Evolutionary conservation across 495 filamentous ascomycete genomes (phyloP).

Genomic region (Xylaria telfairii): DNA sequence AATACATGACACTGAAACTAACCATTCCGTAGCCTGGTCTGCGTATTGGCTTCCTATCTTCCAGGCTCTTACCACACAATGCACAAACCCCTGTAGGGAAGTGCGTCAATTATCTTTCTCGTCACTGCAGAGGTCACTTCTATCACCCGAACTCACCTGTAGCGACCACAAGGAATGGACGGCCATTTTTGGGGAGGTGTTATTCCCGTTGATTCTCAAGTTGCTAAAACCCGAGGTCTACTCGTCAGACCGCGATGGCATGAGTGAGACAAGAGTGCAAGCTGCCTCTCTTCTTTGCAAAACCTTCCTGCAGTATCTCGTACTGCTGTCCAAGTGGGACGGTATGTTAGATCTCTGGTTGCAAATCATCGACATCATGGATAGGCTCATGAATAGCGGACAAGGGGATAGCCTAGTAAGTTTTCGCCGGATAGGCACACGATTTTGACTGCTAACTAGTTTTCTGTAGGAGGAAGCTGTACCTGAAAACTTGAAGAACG

Average conservation of each 20-base stretch:
- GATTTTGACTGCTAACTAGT: constrained; percentile 28
- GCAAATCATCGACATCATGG: constrained; percentile 91
- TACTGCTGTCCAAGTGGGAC: constrained; percentile 80
- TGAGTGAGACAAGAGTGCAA: constrained; percentile 94
- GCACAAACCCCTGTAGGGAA: constrained; percentile 93
- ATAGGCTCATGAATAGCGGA: constrained; percentile 94
- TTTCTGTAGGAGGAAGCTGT: constrained; percentile 85
- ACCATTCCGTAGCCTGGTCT: constrained; percentile 76
- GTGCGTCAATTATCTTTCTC: constrained; percentile 87
- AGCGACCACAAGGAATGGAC: constrained; percentile 88
- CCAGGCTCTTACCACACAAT: constrained; percentile 83
- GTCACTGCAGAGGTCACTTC: constrained; percentile 83
- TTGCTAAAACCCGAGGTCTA: constrained; percentile 96
- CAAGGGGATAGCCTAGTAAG: constrained; percentile 88
- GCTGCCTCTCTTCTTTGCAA: constrained; percentile 91
- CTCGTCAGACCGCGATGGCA: constrained; percentile 87
- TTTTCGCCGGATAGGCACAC: constrained; percentile 18
- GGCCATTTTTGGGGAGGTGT: constrained; percentile 89
- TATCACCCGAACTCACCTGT: constrained; percentile 78
- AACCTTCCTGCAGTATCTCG: constrained; percentile 93
- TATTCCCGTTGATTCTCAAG: constrained; percentile 90
- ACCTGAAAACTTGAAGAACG: constrained; percentile 94
- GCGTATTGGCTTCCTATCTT: constrained; percentile 98
- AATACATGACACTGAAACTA: constrained; percentile 23
- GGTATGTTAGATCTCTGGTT: constrained; percentile 96